A percentile compares a stretch with the other conserved stretches of the same genome.
phyloP scores from a whole-genome alignment of 352 stramenopile genomes.

The Phytophthora pisi region DNA sequence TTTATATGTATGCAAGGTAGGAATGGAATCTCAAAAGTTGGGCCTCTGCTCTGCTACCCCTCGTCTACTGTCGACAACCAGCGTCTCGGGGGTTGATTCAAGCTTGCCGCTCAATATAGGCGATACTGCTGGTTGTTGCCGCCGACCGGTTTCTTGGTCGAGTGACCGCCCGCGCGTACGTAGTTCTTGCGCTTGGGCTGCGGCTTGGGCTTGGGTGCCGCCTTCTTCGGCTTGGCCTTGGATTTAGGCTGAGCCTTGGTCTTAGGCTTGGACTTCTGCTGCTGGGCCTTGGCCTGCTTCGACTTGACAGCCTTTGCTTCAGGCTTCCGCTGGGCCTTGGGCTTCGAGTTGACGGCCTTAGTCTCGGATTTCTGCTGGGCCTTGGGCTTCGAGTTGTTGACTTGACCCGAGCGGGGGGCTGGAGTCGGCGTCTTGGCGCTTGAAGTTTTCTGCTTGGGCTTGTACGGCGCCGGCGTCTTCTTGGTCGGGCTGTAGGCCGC shows the following conservation, averaged over 20 bases:
- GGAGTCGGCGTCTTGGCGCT: not conserved
- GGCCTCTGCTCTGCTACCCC: not conserved
- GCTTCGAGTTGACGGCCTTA: not conserved
- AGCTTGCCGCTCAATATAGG: not conserved
- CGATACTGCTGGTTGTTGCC: not conserved
- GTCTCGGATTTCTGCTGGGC: not conserved
- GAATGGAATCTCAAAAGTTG: not conserved
- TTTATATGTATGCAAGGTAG: not conserved
- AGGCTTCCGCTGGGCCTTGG: not conserved
- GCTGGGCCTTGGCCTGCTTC: not conserved
- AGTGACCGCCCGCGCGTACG: not conserved
- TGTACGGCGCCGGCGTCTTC: not conserved
- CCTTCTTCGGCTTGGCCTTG: not conserved
- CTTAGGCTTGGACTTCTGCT: not conserved
- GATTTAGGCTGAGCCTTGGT: not conserved
- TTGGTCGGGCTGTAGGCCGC: not conserved
- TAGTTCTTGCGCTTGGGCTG: not conserved
- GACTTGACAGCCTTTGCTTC: no score
- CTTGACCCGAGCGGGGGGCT: no score
- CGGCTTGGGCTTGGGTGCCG: not conserved
- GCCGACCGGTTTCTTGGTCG: not conserved
- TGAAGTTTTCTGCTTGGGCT: not conserved
- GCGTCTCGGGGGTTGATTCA: not conserved
- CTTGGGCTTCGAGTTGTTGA: not conserved
- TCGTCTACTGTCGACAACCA: not conserved